Evolutionary conservation across 176 grass and related monocot species (phyloP).

Genomic region (Cymbopogon citratus): DNA sequence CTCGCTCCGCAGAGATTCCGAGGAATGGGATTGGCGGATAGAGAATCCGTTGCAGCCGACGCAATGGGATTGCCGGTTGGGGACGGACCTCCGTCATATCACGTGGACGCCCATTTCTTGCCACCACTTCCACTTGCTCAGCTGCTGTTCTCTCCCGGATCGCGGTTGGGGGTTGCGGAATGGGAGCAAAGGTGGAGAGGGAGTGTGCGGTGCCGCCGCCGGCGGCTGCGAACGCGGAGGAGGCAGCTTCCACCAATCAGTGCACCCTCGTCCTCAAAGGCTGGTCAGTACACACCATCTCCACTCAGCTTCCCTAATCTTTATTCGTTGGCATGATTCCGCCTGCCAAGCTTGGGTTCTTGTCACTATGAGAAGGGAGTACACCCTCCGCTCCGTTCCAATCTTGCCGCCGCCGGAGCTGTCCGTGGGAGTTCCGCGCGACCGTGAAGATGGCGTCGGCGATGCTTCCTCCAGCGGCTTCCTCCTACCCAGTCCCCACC

Average conservation of each 20-base stretch:
- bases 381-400: neutral
- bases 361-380: neutral
- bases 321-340: neutral
- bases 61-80: neutral
- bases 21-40: too few relatives aligned
- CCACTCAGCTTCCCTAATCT: neutral
- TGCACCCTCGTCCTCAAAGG: slow-evolving; percentile 16
- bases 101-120: neutral
- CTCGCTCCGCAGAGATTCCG: too few relatives aligned
- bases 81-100: neutral
- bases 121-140: neutral
- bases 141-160: neutral
- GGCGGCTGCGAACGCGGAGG: neutral
- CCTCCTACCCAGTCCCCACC: neutral
- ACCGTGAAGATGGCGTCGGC: neutral
- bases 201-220: neutral
- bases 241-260: slow-evolving; percentile 28
- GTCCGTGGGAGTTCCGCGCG: neutral
- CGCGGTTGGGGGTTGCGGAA: neutral
- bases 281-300: slow-evolving; percentile 7
- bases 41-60: neutral
- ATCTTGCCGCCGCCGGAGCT: neutral
- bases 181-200: neutral
- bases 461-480: neutral
- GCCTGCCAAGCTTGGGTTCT: neutral